phyloP scores from a whole-genome alignment of 257 asterid species.

The Capsicum rhomboideum region DNA sequence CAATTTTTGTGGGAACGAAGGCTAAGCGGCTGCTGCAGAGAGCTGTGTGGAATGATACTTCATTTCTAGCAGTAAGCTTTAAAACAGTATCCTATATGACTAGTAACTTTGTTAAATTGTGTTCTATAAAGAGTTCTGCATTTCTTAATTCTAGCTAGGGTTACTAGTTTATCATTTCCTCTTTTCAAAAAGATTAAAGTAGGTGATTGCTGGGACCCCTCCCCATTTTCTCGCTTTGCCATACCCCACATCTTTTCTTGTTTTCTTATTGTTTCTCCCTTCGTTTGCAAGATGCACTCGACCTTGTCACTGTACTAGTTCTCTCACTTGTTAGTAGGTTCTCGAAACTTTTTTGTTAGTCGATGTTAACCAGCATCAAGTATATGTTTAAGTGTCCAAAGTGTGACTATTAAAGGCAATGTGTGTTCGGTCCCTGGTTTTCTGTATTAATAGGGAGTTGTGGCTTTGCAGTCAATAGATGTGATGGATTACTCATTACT shows the following conservation, averaged over 20 bases:
- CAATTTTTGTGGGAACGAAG: slow-evolving; percentile 86
- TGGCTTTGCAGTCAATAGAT: slow-evolving; percentile 60
- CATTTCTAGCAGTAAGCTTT: slow-evolving; percentile 82
- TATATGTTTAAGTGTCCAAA: neutral
- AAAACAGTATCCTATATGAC: neutral
- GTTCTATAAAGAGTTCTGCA: neutral
- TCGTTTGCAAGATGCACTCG: neutral
- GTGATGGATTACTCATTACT: slow-evolving; percentile 93
- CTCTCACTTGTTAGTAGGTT: neutral
- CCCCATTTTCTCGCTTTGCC: neutral
- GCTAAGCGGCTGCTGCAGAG: slow-evolving; percentile 77
- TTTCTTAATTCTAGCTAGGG: neutral
- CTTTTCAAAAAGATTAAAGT: neutral
- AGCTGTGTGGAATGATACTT: slow-evolving; percentile 97
- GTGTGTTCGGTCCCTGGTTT: neutral
- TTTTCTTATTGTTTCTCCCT: neutral
- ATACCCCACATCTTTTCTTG: neutral
- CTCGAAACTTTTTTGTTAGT: neutral
- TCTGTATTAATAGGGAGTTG: neutral
- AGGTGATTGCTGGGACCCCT: neutral
- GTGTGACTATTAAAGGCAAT: neutral
- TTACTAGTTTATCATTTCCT: neutral
- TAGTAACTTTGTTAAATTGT: neutral
- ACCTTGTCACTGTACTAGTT: neutral
- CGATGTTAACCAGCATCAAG: neutral